These are phyloP conservation scores for Malassezia sp. DNA, from an alignment of 1,284 basidiomycete species.

Conservation along the genomic window DNA sequence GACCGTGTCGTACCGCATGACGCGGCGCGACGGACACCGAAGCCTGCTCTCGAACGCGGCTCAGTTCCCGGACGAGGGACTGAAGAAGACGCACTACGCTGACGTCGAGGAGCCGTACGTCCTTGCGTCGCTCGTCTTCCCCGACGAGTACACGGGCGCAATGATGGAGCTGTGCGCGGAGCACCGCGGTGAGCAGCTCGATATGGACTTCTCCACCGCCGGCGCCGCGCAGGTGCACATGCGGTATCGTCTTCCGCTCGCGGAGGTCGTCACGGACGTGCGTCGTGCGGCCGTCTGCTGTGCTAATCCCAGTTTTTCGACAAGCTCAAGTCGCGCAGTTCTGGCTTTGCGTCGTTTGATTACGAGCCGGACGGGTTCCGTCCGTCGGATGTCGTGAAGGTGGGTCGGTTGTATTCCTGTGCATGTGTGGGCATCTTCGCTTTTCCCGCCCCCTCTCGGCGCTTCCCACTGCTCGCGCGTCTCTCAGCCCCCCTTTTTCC, in stretches of 20 bases:
- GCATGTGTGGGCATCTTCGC: too few species aligned
- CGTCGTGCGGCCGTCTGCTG: not conserved
- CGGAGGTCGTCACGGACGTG: conserved; percentile 41
- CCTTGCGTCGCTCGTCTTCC: conserved; percentile 31
- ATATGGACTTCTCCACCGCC: conserved; percentile 18
- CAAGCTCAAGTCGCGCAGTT: conserved; percentile 44
- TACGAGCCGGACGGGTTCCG: conserved; percentile 35
- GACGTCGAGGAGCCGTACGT: conserved; percentile 39
- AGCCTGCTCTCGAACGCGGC: conserved; percentile 35
- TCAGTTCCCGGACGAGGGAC: conserved; percentile 39
- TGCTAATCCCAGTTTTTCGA: conserved; percentile 39
- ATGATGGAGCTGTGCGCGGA: conserved; percentile 46
- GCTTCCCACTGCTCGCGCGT: not conserved
- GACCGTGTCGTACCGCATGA: conserved; percentile 39
- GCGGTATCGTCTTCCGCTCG: conserved; percentile 37
- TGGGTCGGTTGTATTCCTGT: conserved; percentile 15
- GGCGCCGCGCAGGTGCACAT: conserved; percentile 24
- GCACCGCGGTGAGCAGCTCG: conserved; percentile 40
- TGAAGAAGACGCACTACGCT: conserved; percentile 23
- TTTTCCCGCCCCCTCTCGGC: too few species aligned
- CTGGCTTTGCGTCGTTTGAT: conserved; percentile 43
- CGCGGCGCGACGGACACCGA: conserved; percentile 22
- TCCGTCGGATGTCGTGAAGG: conserved; percentile 35
- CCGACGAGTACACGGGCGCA: conserved; percentile 41
- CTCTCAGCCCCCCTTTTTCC: not conserved